Evolutionary conservation across 1,284 basidiomycete genomes (phyloP).

Genomic region (Leccinum ponderosum): DNA sequence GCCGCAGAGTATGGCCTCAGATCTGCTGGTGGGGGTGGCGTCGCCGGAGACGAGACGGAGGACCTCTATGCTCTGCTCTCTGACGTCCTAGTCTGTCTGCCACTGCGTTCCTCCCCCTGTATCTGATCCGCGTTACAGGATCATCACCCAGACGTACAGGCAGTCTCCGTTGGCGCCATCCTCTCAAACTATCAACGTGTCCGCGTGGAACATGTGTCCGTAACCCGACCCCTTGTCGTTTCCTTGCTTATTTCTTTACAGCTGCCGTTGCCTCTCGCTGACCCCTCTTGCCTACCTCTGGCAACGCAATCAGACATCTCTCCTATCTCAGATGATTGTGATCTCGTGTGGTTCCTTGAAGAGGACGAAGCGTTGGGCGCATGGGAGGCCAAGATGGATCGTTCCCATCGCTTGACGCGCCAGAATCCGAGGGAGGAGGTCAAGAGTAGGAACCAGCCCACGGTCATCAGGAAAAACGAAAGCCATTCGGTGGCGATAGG

Average conservation of each 20-base stretch:
- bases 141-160: constrained; percentile 82
- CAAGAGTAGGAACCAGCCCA: constrained; percentile 91
- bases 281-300: constrained; percentile 90
- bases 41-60: constrained; percentile 92
- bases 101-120: neutral
- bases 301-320: constrained; percentile 86
- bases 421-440: constrained; percentile 89
- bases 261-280: constrained; percentile 80
- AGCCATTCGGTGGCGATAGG: constrained; percentile 83
- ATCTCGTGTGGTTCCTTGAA: constrained; percentile 19
- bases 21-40: constrained; percentile 48
- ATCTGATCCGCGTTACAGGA: constrained; percentile 42
- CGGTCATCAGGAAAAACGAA: constrained; percentile 91
- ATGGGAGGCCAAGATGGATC: constrained; percentile 61
- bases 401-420: constrained; percentile 89
- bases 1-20: constrained; percentile 84
- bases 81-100: constrained; percentile 69
- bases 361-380: constrained; percentile 27
- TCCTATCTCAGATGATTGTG: constrained; percentile 85
- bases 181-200: constrained; percentile 97
- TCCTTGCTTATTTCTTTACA: constrained; percentile 34
- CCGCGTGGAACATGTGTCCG: constrained; percentile 95
- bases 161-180: constrained; percentile 94
- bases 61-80: constrained; percentile 83
- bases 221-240: neutral